Conservation (phyloP, 441 rosid genomes). For the Arabidopsis lyrata region DNA sequence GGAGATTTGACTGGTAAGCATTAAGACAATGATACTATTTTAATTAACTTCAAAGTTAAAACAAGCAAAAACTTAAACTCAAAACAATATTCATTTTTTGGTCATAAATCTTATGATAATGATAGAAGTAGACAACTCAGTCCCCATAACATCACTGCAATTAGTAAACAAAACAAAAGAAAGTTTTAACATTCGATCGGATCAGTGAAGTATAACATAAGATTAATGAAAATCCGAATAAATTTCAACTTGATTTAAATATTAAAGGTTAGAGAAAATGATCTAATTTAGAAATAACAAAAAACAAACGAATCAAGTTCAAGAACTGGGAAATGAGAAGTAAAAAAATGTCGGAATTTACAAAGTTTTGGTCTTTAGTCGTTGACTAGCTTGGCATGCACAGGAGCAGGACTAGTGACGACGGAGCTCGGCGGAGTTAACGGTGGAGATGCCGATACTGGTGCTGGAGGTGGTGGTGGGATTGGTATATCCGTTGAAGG, state of each 20-base stretch:
- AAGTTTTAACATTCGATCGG: not conserved
- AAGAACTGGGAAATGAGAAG: constrained; percentile 2
- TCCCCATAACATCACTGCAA: constrained; percentile 9
- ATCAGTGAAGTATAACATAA: constrained; percentile 16
- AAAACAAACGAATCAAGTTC: constrained; percentile 31
- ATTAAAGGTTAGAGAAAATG: constrained; percentile 9
- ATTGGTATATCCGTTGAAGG: constrained; percentile 39
- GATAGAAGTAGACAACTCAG: constrained; percentile 33
- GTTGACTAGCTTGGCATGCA: constrained; percentile 52
- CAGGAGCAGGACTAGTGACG: constrained; percentile 64
- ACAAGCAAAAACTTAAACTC: constrained; percentile 3
- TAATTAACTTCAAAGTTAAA: constrained; percentile 37
- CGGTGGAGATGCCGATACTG: constrained; percentile 58
- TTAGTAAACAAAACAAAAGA: not conserved
- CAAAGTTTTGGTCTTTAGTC: constrained; percentile 25
- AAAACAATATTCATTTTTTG: not conserved
- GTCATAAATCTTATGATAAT: constrained; percentile 15
- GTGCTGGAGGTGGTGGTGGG: constrained; percentile 41
- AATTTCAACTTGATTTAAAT: no score
- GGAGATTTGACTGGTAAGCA: constrained; percentile 4
- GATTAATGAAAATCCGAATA: not conserved
- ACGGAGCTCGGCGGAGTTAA: constrained; percentile 57
- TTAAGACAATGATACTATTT: constrained; percentile 25
- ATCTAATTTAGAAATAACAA: not conserved
- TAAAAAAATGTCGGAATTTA: constrained; percentile 19